Conservation (phyloP, 306 rosid genomes). For the Casuarina equisetifolia region DNA sequence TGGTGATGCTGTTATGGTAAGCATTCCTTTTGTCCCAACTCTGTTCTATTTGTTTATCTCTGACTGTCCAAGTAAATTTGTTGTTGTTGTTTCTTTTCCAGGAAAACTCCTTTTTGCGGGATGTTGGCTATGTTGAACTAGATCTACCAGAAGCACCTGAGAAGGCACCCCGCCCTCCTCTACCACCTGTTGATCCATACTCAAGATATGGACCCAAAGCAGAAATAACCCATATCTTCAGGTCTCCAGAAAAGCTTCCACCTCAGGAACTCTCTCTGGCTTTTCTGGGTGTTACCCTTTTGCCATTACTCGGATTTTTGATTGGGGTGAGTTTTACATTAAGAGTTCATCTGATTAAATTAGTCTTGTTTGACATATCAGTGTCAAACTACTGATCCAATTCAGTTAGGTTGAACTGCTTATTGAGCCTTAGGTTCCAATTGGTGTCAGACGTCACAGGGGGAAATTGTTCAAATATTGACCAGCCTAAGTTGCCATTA, state of each 20-base stretch:
- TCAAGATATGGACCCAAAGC: slow-evolving; percentile 83
- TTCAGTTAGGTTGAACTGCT: neutral
- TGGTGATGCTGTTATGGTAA: slow-evolving; percentile 96
- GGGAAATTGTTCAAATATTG: neutral
- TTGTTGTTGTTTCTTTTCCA: slow-evolving; percentile 39
- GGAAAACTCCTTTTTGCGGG: slow-evolving; percentile 89
- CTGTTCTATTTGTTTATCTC: neutral
- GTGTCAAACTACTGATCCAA: neutral
- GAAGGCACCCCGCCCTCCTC: slow-evolving; percentile 83
- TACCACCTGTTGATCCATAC: slow-evolving; percentile 63
- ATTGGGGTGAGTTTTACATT: slow-evolving; percentile 72
- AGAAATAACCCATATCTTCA: slow-evolving; percentile 81
- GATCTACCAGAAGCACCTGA: slow-evolving; percentile 98
- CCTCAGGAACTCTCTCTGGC: slow-evolving; percentile 75
- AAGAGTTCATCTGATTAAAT: neutral
- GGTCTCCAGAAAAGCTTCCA: slow-evolving; percentile 91
- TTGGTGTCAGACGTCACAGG: neutral
- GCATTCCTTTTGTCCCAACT: slow-evolving; percentile 22
- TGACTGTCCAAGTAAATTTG: slow-evolving; percentile 23
- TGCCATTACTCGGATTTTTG: slow-evolving; percentile 81
- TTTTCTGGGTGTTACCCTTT: slow-evolving; percentile 73
- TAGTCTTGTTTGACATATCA: neutral
- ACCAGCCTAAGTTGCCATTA: neutral
- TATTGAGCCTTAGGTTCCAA: neutral
- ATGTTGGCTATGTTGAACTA: slow-evolving; percentile 71